Evolutionary conservation across 495 filamentous ascomycete species (phyloP), one percentile per base, ranked within the genome.

Genomic region (Gamarada debralockiae): DNA sequence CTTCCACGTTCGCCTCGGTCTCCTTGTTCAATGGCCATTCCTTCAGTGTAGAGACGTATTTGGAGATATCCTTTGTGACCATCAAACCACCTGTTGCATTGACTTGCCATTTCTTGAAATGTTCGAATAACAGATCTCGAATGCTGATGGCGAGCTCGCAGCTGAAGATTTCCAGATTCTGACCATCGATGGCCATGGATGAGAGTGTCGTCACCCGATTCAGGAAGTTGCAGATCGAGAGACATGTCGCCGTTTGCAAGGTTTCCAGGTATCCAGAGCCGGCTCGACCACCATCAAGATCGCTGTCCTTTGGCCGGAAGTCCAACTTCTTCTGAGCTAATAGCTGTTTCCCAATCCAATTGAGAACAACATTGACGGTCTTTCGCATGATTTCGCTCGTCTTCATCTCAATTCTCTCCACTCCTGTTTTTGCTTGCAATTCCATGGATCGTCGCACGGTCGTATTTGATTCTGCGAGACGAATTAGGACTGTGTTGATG

Each of bases 51-150:
- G 89, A 82, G 4, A 87, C 83, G 65, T 99, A 99, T 59, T 86
- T 89, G 14, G 87, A 89, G 59, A 97, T 87, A 66, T 99, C 95
- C 75, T 96, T 96, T 42, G 86, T 90, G 22, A 97, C 90, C 81
- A 97, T 92, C 37, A 99, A 76, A 0, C 89, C 93, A 41, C 95
- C 95, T 0, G 91, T 87, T 27, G 90, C 87, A 65, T 87, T 95
- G 36, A 97, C 90, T 39, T 80, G 80, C 70, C 95, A 97, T 58
- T 88, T 89, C 62, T 93, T 95, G 70, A 97, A 87, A 70, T 99
- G 95, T 55, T 92, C 88, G 46, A 97, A 81, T 17, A 99, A 74
- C 2, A 92, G 74, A 25, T 70, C 71, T 52, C 90, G 86, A 23
- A 93, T 77, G 45, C 85, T 86, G 12, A 88, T 67, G 21, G 90